These are phyloP conservation scores for Chrysoporthe puriensis DNA, from an alignment of 2,329 filamentous ascomycete genomes.

Conservation along the genomic window DNA sequence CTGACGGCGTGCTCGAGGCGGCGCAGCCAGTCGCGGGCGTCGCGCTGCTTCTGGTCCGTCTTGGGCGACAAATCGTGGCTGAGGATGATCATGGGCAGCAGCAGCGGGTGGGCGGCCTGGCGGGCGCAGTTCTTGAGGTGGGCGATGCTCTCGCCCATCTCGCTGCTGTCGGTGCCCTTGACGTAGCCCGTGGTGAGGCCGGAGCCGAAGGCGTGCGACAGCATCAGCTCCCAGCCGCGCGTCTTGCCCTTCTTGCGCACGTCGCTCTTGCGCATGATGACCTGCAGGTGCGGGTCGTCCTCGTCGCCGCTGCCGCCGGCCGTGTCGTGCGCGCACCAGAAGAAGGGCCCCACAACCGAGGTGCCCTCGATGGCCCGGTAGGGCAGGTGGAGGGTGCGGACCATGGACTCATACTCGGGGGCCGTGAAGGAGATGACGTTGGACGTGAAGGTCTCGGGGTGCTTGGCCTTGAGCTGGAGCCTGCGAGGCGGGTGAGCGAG, in stretches of 20 bases:
- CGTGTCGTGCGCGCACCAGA: constrained; percentile 62
- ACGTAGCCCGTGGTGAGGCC: constrained; percentile 62
- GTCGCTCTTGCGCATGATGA: constrained; percentile 68
- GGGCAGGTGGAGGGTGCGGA: constrained; percentile 56
- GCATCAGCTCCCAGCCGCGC: constrained; percentile 67
- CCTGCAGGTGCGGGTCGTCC: constrained; percentile 60
- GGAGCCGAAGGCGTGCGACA: constrained; percentile 59
- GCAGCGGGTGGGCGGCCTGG: constrained; percentile 60
- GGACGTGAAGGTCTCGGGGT: constrained; percentile 62
- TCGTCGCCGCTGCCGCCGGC: constrained; percentile 50
- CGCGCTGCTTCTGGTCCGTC: constrained; percentile 65
- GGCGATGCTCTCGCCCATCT: constrained; percentile 52
- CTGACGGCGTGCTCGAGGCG: constrained; percentile 64
- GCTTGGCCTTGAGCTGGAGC: constrained; percentile 58
- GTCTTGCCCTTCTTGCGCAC: constrained; percentile 67
- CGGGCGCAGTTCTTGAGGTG: constrained; percentile 54
- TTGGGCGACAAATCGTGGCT: constrained; percentile 59
- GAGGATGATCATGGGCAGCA: constrained; percentile 62
- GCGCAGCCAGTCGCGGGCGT: constrained; percentile 65
- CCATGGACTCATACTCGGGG: constrained; percentile 59
- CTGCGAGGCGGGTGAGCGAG: constrained; percentile 38
- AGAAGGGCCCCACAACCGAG: constrained; percentile 64
- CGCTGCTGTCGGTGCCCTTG: constrained; percentile 63
- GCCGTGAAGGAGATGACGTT: constrained; percentile 57
- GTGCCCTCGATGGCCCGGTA: constrained; percentile 62